Base-by-base conservation (phyloP, 768 basidiomycete species). In the Tulasnella sp. region DNA sequence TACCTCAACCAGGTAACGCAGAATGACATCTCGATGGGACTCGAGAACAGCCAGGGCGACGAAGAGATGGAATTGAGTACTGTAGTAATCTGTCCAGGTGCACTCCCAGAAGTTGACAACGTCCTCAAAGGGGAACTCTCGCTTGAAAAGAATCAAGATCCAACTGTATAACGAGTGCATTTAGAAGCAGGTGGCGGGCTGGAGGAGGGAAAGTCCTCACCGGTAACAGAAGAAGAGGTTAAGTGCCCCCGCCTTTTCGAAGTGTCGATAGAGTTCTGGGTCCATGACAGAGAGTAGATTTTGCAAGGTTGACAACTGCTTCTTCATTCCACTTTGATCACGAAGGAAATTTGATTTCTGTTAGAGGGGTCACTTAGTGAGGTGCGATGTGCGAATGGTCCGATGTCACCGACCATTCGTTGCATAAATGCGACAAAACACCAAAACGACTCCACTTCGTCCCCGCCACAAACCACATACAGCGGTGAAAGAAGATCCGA, bases 181-280 rank as follows among this genome's bases (percentile, higher is more conserved):
- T 82, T 31, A 58, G 41, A 48, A 75, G 6, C 22, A 44, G 22
- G 3, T 34, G 40, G 74, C 40, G 20, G 20, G n/a, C 6, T 20
- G 14, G 74, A 75, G 34, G 64, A 34, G 44, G 24, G 82, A 78
- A 54, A 86, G 76, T 28, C 85, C 90, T 83, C 88, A 97, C 91
- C 97, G 91, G 91, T 98, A 99, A 86, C 96, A 98, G 89, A 98
- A 98, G 89, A 99, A 99, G 41, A 99, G 86, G 86, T 99, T 98
- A 81, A 99, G 88, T 1, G 91, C 93, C 81, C 97, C 97, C 0
- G 92, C 90, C 84, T 94, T 92, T 90, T 99, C 91, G 78, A 98
- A 86, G 86, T 99, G 97, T 64, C 93, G 91, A 85, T 97, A 98
- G 31, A 99, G 86, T 84, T 98, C 95, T 1, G 97, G 96, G 84